These are phyloP conservation scores for Vanilla planifolia DNA, from an alignment of 106 monocot species.

Conservation along the genomic window DNA sequence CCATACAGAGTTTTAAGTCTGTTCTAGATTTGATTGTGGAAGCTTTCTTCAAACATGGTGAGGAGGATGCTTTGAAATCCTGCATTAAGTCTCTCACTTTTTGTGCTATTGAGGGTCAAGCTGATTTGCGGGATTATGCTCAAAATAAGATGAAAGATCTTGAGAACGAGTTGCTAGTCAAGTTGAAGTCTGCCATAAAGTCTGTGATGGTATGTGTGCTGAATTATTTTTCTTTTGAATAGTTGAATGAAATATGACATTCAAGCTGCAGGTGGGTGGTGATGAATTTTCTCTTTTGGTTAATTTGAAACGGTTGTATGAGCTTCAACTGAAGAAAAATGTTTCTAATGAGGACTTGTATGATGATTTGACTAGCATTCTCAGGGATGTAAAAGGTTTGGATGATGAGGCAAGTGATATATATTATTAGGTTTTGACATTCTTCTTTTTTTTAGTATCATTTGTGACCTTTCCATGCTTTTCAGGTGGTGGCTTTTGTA, in stretches of 20 bases:
- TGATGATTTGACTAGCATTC: constrained; percentile 64
- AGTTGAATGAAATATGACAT: constrained; percentile 13
- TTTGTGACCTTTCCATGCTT: constrained; percentile 5
- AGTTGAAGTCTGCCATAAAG: constrained; percentile 79
- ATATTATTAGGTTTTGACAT: neutral
- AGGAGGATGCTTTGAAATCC: constrained; percentile 81
- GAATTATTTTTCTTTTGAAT: neutral
- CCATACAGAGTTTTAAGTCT: constrained; percentile 63
- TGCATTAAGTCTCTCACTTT: constrained; percentile 77
- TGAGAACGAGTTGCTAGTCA: constrained; percentile 71
- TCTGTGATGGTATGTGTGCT: constrained; percentile 64
- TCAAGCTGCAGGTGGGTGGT: constrained; percentile 56
- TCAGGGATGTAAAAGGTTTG: constrained; percentile 50
- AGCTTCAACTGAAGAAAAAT: constrained; percentile 72
- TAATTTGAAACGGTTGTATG: constrained; percentile 85
- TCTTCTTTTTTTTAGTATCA: neutral
- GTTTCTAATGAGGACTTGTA: constrained; percentile 62
- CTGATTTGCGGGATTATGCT: constrained; percentile 87
- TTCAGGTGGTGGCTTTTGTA: constrained; percentile 81
- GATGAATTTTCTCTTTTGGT: constrained; percentile 97
- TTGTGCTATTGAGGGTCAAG: constrained; percentile 81
- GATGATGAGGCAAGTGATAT: constrained; percentile 60
- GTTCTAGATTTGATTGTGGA: constrained; percentile 69
- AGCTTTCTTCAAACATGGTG: constrained; percentile 94
- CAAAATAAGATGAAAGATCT: constrained; percentile 82